phyloP scores from a whole-genome alignment of 371 early-diverging fungal genomes.

The Mortierella sp. region DNA sequence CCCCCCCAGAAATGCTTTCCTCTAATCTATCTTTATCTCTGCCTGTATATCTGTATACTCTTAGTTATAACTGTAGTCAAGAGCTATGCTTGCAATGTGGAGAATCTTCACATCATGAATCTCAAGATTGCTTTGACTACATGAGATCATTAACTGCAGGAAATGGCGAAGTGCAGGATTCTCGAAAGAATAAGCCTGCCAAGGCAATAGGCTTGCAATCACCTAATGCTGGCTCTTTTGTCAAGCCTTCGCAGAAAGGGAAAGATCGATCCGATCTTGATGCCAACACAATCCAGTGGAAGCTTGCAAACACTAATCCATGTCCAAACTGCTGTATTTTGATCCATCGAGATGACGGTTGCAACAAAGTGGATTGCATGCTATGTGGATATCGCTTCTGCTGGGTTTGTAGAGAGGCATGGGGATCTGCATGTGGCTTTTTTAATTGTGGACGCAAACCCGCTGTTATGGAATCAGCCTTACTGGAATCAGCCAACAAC shows the following conservation, averaged over 20 bases:
- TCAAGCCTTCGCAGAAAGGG: background rate
- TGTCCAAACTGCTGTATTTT: constrained; percentile 83
- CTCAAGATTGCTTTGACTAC: constrained; percentile 63
- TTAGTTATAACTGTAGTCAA: constrained; percentile 53
- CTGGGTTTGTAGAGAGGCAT: constrained; percentile 67
- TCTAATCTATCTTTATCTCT: background rate
- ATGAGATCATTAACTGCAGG: constrained; percentile 54
- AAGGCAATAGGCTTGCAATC: background rate
- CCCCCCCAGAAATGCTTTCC: background rate
- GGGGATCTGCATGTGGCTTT: constrained; percentile 61
- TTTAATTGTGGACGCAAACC: constrained; percentile 53
- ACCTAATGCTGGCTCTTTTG: background rate
- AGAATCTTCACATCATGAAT: constrained; percentile 62
- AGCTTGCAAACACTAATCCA: constrained; percentile 66
- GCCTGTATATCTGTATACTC: background rate
- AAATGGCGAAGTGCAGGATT: background rate
- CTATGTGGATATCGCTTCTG: constrained; percentile 81
- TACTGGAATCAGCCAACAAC: constrained; percentile 9
- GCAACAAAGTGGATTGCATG: constrained; percentile 84
- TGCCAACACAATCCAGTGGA: constrained; percentile 55
- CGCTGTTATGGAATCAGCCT: background rate
- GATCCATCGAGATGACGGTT: constrained; percentile 85
- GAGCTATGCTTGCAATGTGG: constrained; percentile 73
- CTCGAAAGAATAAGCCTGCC: constrained; percentile 6
- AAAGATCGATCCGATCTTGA: constrained; percentile 33